Conservation (phyloP, 345 rosid species). For the Cardamine resedifolia region DNA sequence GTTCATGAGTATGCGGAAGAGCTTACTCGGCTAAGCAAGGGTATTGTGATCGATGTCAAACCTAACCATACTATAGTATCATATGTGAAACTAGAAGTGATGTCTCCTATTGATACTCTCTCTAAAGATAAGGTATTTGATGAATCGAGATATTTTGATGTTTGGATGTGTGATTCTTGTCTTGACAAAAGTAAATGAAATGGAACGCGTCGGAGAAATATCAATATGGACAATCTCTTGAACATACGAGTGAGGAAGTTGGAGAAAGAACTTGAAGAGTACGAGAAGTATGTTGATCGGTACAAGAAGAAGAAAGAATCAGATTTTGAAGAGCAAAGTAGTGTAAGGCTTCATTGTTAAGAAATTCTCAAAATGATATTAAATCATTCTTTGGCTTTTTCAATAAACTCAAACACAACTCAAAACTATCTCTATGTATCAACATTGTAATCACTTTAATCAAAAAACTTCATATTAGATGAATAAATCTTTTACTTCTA, state of each 20-base stretch:
- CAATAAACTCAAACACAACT: not conserved
- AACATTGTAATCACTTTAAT: not conserved
- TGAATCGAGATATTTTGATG: not conserved
- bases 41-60: slow-evolving; percentile 76
- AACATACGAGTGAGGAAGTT: slow-evolving; percentile 86
- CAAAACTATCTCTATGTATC: not conserved
- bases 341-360: not conserved
- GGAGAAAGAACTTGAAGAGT: slow-evolving; percentile 85
- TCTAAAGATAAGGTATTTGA: slow-evolving; percentile 68
- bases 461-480: not conserved
- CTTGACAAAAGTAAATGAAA: slow-evolving; percentile 7
- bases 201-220: slow-evolving; percentile 81
- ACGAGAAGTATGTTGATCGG: slow-evolving; percentile 54
- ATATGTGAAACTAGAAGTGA: slow-evolving; percentile 68
- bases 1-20: slow-evolving; percentile 80
- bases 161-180: not conserved
- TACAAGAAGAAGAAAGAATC: slow-evolving; percentile 41
- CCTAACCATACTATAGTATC: slow-evolving; percentile 65
- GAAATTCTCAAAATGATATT: not conserved
- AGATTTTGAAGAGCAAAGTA: not conserved
- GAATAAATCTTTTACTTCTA: not conserved
- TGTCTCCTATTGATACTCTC: slow-evolving; percentile 75
- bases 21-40: slow-evolving; percentile 75
- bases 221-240: slow-evolving; percentile 75
- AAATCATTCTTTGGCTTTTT: not conserved